A percentile compares a stretch with the other conserved stretches of the same genome.
Conservation (phyloP, 345 rosid genomes). For the Microthlaspi erraticum region DNA sequence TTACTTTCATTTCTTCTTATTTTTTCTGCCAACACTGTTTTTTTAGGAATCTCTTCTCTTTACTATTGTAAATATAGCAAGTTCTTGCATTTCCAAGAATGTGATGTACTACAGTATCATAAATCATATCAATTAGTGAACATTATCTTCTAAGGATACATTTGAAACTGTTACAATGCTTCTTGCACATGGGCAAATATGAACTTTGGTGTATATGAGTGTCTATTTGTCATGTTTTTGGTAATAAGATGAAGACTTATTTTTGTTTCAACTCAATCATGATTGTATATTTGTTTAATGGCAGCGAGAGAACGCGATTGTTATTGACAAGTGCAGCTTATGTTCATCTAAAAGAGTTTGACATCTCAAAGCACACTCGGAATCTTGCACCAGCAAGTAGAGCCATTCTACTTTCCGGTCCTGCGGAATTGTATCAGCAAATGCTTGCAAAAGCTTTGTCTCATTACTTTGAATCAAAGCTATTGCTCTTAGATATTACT, state of each 20-base stretch:
- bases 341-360: constrained; percentile 78
- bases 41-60: not conserved
- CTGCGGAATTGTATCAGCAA: constrained; percentile 89
- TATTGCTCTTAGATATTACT: constrained; percentile 73
- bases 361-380: constrained; percentile 83
- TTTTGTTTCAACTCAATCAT: not conserved
- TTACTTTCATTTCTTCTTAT: not conserved
- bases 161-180: not conserved
- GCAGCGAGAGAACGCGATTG: constrained; percentile 72
- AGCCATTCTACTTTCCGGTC: constrained; percentile 88
- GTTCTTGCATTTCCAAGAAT: constrained; percentile 3
- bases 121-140: not conserved
- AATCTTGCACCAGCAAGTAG: constrained; percentile 94
- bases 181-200: not conserved
- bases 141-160: not conserved
- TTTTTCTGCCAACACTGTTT: not conserved
- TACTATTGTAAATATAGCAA: constrained; percentile 8
- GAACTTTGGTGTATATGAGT: not conserved
- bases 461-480: constrained; percentile 77
- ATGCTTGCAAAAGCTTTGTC: constrained; percentile 94
- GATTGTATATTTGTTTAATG: constrained; percentile 26
- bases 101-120: not conserved
- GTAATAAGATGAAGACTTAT: constrained; percentile 10
- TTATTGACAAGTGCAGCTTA: constrained; percentile 84
- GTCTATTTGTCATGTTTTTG: constrained; percentile 11